Base-by-base conservation (phyloP, 352 stramenopile genomes). In the Pythium utonaiense region DNA sequence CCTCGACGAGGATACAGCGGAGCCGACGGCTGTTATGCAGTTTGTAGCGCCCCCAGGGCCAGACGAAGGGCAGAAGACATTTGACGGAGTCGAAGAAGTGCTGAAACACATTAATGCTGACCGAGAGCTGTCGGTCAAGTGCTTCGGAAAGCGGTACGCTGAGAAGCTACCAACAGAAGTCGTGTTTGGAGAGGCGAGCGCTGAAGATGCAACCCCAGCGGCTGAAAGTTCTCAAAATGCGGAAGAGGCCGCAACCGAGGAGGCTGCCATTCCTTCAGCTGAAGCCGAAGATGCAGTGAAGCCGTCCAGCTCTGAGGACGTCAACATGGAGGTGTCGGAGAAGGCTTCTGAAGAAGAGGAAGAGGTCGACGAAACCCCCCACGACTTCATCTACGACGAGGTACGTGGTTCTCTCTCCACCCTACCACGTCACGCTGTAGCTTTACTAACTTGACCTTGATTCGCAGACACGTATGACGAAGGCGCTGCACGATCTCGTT, bases 381-480 rank as follows among this genome's bases (percentile, higher is more conserved):
- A 22, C 1, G 66, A 78, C 36, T 92, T 93, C 78, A 80, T 92
- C 77, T 89, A 88, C 80, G 82, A 95, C 36, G 66, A 89, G 82
- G 86, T 95, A 66, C n/a, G 69, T 58, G 17, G 36, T 47, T 25
- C 30, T 62, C 9, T 31, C 50, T 45, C 0, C 28, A 10, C 28
- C 28, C 5, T 5, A 33, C 5, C 28, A 33, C 9, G 5, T 9
- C 9, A 33, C 9, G 28, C 9, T 33, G 28, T 33, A 33, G 28
- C 28, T 9, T 33, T 9, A 10, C 34, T n/a, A 41, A 41, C 16
- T n/a, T 41, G 2, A 6, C 12, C 16, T 41, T 47, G 8, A 8
- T 25, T 27, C 62, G 19, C 44, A 94, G 86, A 58, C 59, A 42
- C 74, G 72, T 48, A 89, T 95, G 83, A 49, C 60, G 42, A 47